Conservation (phyloP, 495 filamentous ascomycete species). For the Penicillium turbatum region DNA sequence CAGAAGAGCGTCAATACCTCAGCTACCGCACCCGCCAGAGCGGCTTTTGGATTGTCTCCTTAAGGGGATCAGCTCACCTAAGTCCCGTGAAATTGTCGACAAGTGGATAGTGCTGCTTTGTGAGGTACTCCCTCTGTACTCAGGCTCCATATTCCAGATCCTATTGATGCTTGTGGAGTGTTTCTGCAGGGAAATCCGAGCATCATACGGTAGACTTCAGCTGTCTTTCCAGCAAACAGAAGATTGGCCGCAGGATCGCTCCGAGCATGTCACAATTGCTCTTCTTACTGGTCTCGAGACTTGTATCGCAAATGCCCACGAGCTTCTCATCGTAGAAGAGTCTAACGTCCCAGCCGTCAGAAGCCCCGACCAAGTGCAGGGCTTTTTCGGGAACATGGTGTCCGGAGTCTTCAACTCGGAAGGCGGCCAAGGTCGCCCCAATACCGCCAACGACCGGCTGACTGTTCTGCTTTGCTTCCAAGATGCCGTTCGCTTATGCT, state of each 20-base stretch:
- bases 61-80: slow-evolving; percentile 70
- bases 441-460: slow-evolving; percentile 85
- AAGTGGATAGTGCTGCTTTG: slow-evolving; percentile 87
- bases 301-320: slow-evolving; percentile 81
- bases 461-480: slow-evolving; percentile 96
- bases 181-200: slow-evolving; percentile 69
- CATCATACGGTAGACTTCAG: slow-evolving; percentile 62
- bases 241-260: slow-evolving; percentile 41
- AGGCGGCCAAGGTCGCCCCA: slow-evolving; percentile 63
- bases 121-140: slow-evolving; percentile 78
- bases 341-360: slow-evolving; percentile 61
- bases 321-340: slow-evolving; percentile 74
- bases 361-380: slow-evolving; percentile 78
- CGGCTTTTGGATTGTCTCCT: slow-evolving; percentile 78
- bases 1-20: slow-evolving; percentile 25
- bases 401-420: slow-evolving; percentile 87
- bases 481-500: slow-evolving; percentile 86
- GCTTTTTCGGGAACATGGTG: slow-evolving; percentile 96
- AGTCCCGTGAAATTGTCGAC: slow-evolving; percentile 73
- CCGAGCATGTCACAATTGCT: slow-evolving; percentile 55
- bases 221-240: slow-evolving; percentile 41
- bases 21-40: slow-evolving; percentile 57
- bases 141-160: slow-evolving; percentile 80
- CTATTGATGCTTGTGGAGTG: slow-evolving; percentile 86
- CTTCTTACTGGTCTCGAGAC: slow-evolving; percentile 87